phyloP scores from a whole-genome alignment of 2,329 filamentous ascomycete species.

The Trichoderma arundinaceum region DNA sequence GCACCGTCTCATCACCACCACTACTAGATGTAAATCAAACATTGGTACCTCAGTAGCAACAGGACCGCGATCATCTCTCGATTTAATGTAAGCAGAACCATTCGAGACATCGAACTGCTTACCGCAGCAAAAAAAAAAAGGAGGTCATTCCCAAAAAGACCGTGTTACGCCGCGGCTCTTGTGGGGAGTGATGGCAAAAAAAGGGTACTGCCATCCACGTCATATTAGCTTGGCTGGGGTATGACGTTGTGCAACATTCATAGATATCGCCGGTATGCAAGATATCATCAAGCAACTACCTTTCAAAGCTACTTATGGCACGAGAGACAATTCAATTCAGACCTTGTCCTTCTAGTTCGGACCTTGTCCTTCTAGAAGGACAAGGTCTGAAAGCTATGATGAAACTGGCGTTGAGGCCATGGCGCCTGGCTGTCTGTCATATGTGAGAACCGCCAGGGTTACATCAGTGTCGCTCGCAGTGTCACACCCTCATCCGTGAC shows the following conservation, averaged over 20 bases:
- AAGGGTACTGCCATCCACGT: constrained; percentile 23
- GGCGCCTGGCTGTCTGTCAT: neutral
- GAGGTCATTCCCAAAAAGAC: neutral
- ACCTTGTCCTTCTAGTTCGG: too few species aligned
- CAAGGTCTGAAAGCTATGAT: neutral
- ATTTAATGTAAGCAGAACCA: neutral
- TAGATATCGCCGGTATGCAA: neutral
- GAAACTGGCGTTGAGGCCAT: neutral
- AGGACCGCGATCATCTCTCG: neutral
- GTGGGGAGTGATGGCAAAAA: constrained; percentile 10
- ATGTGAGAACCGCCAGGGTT: constrained; percentile 5
- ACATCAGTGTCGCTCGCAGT: neutral
- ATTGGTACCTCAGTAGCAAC: neutral
- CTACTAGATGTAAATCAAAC: neutral
- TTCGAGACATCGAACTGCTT: neutral
- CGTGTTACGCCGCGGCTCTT: neutral
- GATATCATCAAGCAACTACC: neutral
- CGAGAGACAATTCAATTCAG: neutral
- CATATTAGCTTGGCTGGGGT: constrained; percentile 8
- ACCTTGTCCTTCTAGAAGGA: too few species aligned
- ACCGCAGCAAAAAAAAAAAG: neutral
- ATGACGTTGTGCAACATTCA: constrained; percentile 24
- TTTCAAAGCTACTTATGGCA: neutral
- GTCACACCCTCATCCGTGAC: constrained; percentile 6
- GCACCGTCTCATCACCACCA: neutral